phyloP scores from a whole-genome alignment of 75 land plant genomes.

The Sequoia sempervirens region DNA sequence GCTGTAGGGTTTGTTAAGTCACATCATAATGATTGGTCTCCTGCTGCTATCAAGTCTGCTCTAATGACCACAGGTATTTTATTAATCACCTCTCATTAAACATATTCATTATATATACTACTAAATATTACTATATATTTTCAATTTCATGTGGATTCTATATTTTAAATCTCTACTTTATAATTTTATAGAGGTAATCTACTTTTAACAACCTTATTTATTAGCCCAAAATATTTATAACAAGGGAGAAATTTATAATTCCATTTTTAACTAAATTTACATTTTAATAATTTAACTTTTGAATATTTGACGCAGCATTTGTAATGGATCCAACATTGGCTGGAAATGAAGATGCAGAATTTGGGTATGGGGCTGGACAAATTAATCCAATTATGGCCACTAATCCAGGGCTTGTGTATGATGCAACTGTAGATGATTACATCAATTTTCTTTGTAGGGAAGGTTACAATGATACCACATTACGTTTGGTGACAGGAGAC shows the following conservation, averaged over 20 bases:
- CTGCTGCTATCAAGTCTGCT: conserved; percentile 10
- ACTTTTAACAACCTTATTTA: background rate
- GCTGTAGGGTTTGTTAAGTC: conserved; percentile 41
- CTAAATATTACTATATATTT: background rate
- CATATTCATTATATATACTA: background rate
- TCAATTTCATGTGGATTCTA: background rate
- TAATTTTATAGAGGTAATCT: background rate
- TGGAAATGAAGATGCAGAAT: background rate
- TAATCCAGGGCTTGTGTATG: conserved; percentile 8
- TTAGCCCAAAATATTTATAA: background rate
- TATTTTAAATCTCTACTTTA: background rate
- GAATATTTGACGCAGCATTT: conserved; percentile 5
- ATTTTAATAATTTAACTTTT: background rate
- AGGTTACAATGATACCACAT: background rate
- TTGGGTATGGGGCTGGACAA: conserved; percentile 43
- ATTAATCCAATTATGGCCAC: conserved; percentile 21
- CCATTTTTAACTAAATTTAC: too few relatives aligned
- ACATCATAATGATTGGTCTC: conserved; percentile 37
- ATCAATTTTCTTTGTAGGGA: background rate
- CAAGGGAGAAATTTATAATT: too few relatives aligned
- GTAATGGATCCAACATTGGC: background rate
- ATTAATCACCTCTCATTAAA: conserved; percentile 1
- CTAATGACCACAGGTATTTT: conserved; percentile 23
- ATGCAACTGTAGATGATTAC: background rate
- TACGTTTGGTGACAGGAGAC: background rate